Evolutionary conservation across 257 asterid genomes (phyloP), one percentile per base, ranked within the genome.

Genomic region (Scutellaria minor): DNA sequence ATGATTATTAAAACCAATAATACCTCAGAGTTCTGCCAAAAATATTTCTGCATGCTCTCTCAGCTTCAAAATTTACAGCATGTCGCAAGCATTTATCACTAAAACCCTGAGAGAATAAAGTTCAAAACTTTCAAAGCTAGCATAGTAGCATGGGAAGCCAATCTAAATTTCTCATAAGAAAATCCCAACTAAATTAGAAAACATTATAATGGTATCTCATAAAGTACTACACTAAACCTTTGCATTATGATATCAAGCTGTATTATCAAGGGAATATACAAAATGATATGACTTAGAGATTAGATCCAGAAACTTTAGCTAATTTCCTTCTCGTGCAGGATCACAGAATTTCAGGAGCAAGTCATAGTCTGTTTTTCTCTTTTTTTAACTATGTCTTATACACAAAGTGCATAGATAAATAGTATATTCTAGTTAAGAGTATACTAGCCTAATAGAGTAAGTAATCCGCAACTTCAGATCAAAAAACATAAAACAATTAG

Each of bases 1-100:
- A 48, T 18, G 47, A 42, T 50, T 70, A n/a, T 55, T 47, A 59
- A 66, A 57, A 68, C n/a, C 39, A 37, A 72, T 5, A 45, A 64
- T 80, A 91, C 98, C 98, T 86, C 75, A 81, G 78, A 39, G 77
- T 77, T 84, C 79, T 74, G 75, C 83, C 81, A 64, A 90, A 55
- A 55, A 75, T 42, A 78, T 72, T 81, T 75, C 81, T 82, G 78
- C 70, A 80, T 48, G 84, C 84, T 80, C 87, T 81, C 73, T 78
- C 81, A 69, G 89, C 87, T 80, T 88, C 91, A 71, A 84, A 76
- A 67, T 75, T 68, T 64, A 84, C 77, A 41, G 86, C 91, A 73
- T 82, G 79, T 70, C 89, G 84, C 85, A 88, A 85, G 80, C 89
- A 86, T 71, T 85, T 89, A 46, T 81, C 86, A 77, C 85, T 75